Evolutionary conservation across 495 filamentous ascomycete species (phyloP).

Genomic region (Daldinia concentrica): DNA sequence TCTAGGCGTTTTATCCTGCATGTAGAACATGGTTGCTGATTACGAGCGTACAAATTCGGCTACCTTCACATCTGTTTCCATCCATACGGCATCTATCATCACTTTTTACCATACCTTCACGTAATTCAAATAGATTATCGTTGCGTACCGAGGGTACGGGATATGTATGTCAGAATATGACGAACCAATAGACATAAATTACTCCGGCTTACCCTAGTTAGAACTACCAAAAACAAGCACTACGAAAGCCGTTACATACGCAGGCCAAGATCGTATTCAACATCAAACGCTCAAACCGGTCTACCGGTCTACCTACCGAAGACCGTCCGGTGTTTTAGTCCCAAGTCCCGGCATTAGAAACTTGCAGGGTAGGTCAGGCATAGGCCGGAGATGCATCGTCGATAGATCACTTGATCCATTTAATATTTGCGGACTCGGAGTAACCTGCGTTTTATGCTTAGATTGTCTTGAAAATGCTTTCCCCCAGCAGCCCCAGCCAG

Average conservation of each 20-base stretch:
- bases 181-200: not conserved
- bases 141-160: not conserved
- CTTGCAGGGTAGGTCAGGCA: conserved; percentile 6
- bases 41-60: not conserved
- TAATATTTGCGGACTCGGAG: conserved; percentile 1
- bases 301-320: not conserved
- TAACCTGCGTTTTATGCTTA: not conserved
- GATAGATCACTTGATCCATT: conserved; percentile 26
- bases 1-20: conserved; percentile 23
- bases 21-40: conserved; percentile 35
- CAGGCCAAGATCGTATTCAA: not conserved
- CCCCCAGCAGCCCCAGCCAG: not conserved
- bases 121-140: not conserved
- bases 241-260: not conserved
- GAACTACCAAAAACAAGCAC: too few relatives aligned
- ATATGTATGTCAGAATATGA: conserved; percentile 19
- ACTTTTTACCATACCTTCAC: not conserved
- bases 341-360: not conserved
- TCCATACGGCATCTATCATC: conserved; percentile 15
- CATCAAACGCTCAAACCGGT: not conserved
- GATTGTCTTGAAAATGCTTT: not conserved
- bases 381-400: conserved; percentile 12
- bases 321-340: not conserved
- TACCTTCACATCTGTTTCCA: conserved; percentile 9
- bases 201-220: not conserved